A percentile compares a stretch with the other conserved stretches of the same genome.
phyloP scores from a whole-genome alignment of 768 basidiomycete genomes.

The Mycena albidolilacea region DNA sequence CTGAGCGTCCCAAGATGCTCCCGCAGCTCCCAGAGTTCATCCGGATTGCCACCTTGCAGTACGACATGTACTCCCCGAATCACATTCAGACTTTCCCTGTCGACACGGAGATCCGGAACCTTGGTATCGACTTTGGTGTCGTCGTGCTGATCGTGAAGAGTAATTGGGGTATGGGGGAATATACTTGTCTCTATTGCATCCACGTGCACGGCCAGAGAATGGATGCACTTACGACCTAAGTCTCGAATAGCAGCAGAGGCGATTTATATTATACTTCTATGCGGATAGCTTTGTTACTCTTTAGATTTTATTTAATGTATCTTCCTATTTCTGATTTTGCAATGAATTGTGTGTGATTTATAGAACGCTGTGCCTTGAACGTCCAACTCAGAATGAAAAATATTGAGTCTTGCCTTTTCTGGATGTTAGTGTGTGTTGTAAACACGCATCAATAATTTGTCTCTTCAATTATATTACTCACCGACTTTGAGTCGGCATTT shows the following conservation, averaged over 20 bases:
- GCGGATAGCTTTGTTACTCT: not conserved
- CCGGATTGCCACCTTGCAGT: conserved; percentile 78
- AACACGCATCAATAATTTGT: too few relatives aligned
- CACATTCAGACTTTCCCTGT: conserved; percentile 86
- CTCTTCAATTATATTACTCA: too few relatives aligned
- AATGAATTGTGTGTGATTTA: not conserved
- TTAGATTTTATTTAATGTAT: not conserved
- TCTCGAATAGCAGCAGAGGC: too few relatives aligned
- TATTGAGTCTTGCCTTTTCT: too few relatives aligned
- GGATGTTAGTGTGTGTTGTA: too few relatives aligned
- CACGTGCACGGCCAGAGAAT: conserved; percentile 80
- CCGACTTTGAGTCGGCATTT: too few relatives aligned
- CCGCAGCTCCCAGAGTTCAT: conserved; percentile 65
- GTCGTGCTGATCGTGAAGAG: conserved; percentile 84
- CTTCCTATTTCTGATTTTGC: not conserved
- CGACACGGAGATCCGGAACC: conserved; percentile 72
- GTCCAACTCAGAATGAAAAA: too few relatives aligned
- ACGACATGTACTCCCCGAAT: conserved; percentile 68
- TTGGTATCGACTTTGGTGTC: conserved; percentile 88
- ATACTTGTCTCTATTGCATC: conserved; percentile 91
- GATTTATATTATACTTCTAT: too few relatives aligned
- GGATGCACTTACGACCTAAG: conserved; percentile 52
- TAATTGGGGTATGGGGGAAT: conserved; percentile 90
- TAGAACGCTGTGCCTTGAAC: too few relatives aligned
- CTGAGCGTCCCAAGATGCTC: conserved; percentile 61